Base-by-base conservation (phyloP, 768 basidiomycete species). In the Lactarius indigo region DNA sequence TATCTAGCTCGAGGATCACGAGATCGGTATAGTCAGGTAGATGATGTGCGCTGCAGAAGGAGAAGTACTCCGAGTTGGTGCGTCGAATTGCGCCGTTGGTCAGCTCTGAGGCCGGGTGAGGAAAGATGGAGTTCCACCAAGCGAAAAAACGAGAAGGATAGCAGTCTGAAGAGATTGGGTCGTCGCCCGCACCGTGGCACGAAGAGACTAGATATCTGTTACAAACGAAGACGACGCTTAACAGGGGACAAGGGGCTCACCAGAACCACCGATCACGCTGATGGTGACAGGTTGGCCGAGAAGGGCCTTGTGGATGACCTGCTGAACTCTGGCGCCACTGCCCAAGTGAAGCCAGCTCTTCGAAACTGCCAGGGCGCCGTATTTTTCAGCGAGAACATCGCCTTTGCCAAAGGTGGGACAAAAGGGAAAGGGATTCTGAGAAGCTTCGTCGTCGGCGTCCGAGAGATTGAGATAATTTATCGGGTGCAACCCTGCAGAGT, bases 111-210 rank as follows among this genome's bases (percentile, higher is more conserved):
- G 95, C 96, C 0, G 96, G 96, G 76, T 99, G 94, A 0, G 96
- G 97, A 79, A 99, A 99, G n/a, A 98, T 86, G 62, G 82, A 84
- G 78, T 96, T 94, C 92, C 96, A 97, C 96, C 97, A 99, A 59
- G 89, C 81, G 81, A 98, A 98, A 80, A 98, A 92, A 61, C 87
- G 86, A n/a, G 91, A 88, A 1, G 97, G 96, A 77, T 98, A 99
- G 76, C 96, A 96, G 69, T 78, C 78, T 0, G 91, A 82, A 0
- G 92, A 85, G 64, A 97, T 81, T 5, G 93, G 94, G 75, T 96
- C 92, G 73, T 96, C 90, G 1, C 95, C 96, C 10, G 94, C 90
- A 26, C 96, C 95, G 73, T 96, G 91, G 75, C 95, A 98, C 1
- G 95, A 87, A 63, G 95, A 94, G 23, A 97, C 95, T 95, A 74